Base-by-base conservation (phyloP, 495 filamentous ascomycete genomes). In the Aspergillus campestris region DNA sequence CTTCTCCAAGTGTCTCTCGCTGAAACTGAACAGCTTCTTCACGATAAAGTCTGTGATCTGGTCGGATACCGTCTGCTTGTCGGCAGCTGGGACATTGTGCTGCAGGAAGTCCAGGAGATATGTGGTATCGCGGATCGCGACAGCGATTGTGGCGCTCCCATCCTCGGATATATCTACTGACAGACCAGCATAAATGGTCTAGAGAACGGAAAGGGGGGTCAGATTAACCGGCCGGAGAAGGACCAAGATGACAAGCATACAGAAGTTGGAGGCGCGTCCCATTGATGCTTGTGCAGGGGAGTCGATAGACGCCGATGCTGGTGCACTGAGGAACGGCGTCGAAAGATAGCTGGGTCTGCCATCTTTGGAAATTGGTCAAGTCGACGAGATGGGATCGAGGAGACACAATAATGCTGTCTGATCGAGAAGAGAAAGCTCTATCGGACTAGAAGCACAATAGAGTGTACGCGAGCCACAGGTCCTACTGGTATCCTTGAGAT, bases 21-120 rank as follows among this genome's bases (percentile, higher is more conserved):
- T 78, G 51, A 81, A 87, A 8, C 59, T 49, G 32, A 71, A 59
- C 13, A 86, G 66, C 38, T 75, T 66, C 0, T 53, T 35, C 13
- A 85, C 62, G 7, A 80, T 61, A 48, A 79, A 75, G 36, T 80
- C 69, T 28, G 66, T 72, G 31, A 84, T 71, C 41, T 69, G 54
- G 44, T 50, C 31, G 47, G 56, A 49, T 50, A 62, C 38, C 6
- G 51, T 15, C 1, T 62, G 54, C 18, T 72, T 49, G 1, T 56
- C 35, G 5, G 35, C 32, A 2, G 48, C 24, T 1, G 46, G 27
- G 13, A 84, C 63, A 2, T 71, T 63, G 47, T 78, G 72, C 39
- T 89, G 73, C 24, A 77, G 73, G 48, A 85, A 91, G 57, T 92
- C 87, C 31, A 87, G 69, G 14, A 86, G 73, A 55, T 94, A 94